Conservation (phyloP, 2,329 filamentous ascomycete genomes). For the Thelonectria rubi region DNA sequence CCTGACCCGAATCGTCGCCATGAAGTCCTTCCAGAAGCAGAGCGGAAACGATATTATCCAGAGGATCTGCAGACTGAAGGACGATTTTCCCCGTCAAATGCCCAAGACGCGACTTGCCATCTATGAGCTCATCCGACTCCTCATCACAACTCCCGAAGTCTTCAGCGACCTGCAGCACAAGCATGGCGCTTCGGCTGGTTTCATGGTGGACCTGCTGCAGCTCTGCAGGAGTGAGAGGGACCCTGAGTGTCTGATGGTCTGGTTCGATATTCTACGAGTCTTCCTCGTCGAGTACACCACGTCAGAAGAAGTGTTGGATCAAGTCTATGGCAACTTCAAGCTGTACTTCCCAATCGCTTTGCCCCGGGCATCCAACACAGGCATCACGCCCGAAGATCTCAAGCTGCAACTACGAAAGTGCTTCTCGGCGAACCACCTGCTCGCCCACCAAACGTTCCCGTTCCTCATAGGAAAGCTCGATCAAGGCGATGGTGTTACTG, state of each 20-base stretch:
- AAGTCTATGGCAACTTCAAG: constrained; percentile 65
- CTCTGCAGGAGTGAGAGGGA: constrained; percentile 65
- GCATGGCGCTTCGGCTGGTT: constrained; percentile 55
- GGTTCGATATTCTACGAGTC: constrained; percentile 61
- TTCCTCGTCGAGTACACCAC: constrained; percentile 58
- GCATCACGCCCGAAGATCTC: constrained; percentile 65
- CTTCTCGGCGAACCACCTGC: constrained; percentile 59
- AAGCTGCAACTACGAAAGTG: constrained; percentile 63
- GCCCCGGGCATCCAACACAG: constrained; percentile 58
- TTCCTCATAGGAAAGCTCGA: constrained; percentile 67
- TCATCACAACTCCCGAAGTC: constrained; percentile 56
- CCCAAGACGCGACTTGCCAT: constrained; percentile 61
- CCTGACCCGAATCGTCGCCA: constrained; percentile 57
- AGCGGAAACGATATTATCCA: constrained; percentile 59
- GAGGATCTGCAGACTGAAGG: constrained; percentile 60
- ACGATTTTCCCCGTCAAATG: constrained; percentile 65
- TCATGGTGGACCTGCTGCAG: constrained; percentile 59
- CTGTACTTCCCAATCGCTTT: constrained; percentile 70
- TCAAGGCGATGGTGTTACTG: constrained; percentile 66
- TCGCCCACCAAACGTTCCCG: constrained; percentile 59
- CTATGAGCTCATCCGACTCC: constrained; percentile 57
- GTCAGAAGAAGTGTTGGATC: constrained; percentile 56
- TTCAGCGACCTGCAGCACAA: constrained; percentile 55
- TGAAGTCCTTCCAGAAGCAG: constrained; percentile 61
- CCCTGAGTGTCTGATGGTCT: constrained; percentile 64